These are phyloP conservation scores for Kwoniella botswanensis DNA, from an alignment of 768 basidiomycete genomes.

Conservation along the genomic window DNA sequence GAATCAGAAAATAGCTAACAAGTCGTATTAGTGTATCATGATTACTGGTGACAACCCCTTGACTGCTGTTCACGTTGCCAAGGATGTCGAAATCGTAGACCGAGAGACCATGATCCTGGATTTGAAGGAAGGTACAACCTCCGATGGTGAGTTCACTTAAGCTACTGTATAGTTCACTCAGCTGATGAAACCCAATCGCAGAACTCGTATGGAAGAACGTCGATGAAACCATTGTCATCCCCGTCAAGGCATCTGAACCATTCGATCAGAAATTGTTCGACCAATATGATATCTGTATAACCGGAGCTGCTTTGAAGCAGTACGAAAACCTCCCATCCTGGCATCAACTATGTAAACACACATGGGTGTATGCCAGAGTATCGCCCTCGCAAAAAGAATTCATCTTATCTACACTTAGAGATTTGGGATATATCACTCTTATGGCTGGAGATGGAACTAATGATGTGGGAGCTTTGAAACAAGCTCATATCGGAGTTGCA, in stretches of 20 bases:
- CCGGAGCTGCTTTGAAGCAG: conserved; percentile 90
- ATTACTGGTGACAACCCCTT: conserved; percentile 99
- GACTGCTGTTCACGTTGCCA: conserved; percentile 93
- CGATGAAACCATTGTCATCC: conserved; percentile 87
- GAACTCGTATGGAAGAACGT: conserved; percentile 92
- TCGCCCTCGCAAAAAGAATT: conserved; percentile 94
- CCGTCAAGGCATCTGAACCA: conserved; percentile 78
- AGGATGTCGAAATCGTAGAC: conserved; percentile 96
- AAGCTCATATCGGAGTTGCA: conserved; percentile 96
- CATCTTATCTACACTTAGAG: conserved; percentile 87
- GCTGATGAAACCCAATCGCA: conserved; percentile 42
- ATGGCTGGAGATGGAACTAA: conserved; percentile 99
- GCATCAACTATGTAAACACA: conserved; percentile 84
- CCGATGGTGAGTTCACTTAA: conserved; percentile 66
- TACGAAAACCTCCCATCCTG: conserved; percentile 72
- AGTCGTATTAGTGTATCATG: conserved; percentile 80
- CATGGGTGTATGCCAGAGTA: conserved; percentile 98
- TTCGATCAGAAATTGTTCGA: conserved; percentile 78
- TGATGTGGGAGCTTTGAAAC: conserved; percentile 97
- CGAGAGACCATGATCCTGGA: conserved; percentile 93
- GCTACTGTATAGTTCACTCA: neutral
- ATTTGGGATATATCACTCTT: conserved; percentile 85
- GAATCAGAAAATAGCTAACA: neutral
- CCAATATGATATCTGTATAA: conserved; percentile 93
- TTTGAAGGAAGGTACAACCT: conserved; percentile 75